Evolutionary conservation across 148 eudicot species (phyloP), one percentile per base, ranked within the genome.

Genomic region (Heliamphora exappendiculata): DNA sequence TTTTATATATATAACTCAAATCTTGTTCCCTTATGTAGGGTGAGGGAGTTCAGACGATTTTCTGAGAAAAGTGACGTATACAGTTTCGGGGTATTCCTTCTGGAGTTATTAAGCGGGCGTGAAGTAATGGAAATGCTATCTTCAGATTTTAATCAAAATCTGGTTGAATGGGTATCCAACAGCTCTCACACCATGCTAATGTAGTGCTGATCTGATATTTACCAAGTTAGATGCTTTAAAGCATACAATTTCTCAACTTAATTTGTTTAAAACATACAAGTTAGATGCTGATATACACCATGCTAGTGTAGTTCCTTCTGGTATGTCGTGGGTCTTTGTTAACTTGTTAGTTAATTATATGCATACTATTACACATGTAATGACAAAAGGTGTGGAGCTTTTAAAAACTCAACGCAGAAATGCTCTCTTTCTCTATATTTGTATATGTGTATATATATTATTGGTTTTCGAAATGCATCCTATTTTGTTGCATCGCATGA

Each of bases 51-150:
- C 84, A 81, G 87, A 76, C 91, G 85, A 39, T 94, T 90, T 83
- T 94, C 98, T 28, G 98, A 92, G 78, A 90, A 85, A 79, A 92
- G 98, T 64, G 98, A 94, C 77, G 92, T 82, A 70, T 89, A 91
- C 83, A 91, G 96, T 85, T 91, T 89, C 70, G 96, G 96, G 45
- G 86, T 92, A 74, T 94, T 94, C 81, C 93, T 94, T 71, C 81
- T 94, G 81, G 97, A 94, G 86, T 83, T 94, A 80, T 88, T 92
- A 49, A 83, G 91, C 71, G 97, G 98, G 22, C 91, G 78, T 70
- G 97, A 88, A 87, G 96, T 97, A 77, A 83, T 77, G 67, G 90
- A 83, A 59, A 80, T 88, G 78, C 79, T 79, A 74, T 74, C 93
- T 75, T 79, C 79, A 73, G 88, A 92, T 26, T 67, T 86, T 55